Evolutionary conservation across 1,284 basidiomycete genomes (phyloP).

Genomic region (Coniferiporia sulphurascens): DNA sequence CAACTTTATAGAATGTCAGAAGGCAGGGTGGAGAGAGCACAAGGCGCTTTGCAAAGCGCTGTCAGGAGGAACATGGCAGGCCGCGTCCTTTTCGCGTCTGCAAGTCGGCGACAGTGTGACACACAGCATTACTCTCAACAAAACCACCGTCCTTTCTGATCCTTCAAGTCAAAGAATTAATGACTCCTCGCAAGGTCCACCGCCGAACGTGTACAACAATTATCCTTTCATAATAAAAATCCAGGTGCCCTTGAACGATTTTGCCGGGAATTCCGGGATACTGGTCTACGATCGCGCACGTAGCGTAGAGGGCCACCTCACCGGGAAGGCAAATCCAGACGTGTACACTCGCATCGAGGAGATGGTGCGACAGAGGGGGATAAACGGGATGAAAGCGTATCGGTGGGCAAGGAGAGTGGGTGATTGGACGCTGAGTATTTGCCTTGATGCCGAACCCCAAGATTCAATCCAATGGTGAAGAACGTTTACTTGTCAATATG

Average conservation of each 20-base stretch:
- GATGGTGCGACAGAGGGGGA: conserved; percentile 18
- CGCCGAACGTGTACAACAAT: conserved; percentile 32
- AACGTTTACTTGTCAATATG: neutral
- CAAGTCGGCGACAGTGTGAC: conserved; percentile 21
- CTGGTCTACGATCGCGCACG: conserved; percentile 39
- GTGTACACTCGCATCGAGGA: conserved; percentile 22
- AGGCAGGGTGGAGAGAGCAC: conserved; percentile 36
- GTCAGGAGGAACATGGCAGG: conserved; percentile 36
- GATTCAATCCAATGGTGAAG: conserved; percentile 6
- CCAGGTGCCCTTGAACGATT: conserved; percentile 23
- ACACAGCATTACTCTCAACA: conserved; percentile 14
- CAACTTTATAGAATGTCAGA: conserved; percentile 34
- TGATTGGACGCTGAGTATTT: conserved; percentile 27
- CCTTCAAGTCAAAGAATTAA: conserved; percentile 2
- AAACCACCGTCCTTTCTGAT: neutral
- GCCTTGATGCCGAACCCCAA: conserved; percentile 26
- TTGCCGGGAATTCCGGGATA: conserved; percentile 19
- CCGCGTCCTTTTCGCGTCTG: conserved; percentile 25
- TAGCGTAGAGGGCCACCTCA: conserved; percentile 32
- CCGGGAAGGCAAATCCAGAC: conserved; percentile 19
- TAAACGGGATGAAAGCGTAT: conserved; percentile 28
- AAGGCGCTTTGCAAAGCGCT: conserved; percentile 35
- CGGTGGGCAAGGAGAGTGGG: conserved; percentile 28
- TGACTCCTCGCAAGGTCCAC: neutral
- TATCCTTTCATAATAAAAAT: conserved; percentile 39